Evolutionary conservation across 2,329 filamentous ascomycete species (phyloP), one percentile per base, ranked within the genome.

Genomic region (Neofusicoccum ribis): DNA sequence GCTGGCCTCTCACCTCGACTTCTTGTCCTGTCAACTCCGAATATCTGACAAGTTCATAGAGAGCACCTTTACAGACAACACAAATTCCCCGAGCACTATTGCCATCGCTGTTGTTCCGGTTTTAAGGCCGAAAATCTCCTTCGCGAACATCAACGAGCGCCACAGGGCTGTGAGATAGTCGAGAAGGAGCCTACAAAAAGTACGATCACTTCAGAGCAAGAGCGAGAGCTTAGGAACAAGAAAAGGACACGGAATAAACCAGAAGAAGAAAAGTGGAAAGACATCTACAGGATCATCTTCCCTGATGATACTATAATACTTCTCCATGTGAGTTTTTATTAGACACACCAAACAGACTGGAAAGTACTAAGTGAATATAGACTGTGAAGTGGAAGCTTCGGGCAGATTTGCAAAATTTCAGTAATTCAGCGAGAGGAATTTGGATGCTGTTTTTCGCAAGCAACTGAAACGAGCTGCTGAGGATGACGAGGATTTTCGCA

Each of bases 301-400:
- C 47, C 47, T 15, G 5, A 34, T 8, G 47, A 50, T 1, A 5
- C 23, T 1, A 0, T n/a, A 1, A 4, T 50, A 2, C 47, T 2
- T 34, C 14, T 17, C 47, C 47, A 3, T 50, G 47, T 34, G 27
- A 50, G 23, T 1, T 15, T 15, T 4, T 0, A 0, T 2, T 1
- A 5, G 12, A 2, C 15, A 2, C 7, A 27, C 1, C 2, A 31
- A n/a, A 12, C 5, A 1, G 3, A 4, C 15, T 1, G n/a, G 2
- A 3, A 1, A 27, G 3, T 1, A 5, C 2, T 34, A 1, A 50
- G 6, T 31, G 6, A 2, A 8, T 1, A 6, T 9, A 50, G 47
- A 34, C 15, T 3, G 23, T 34, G 23, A 50, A 12, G 12, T 50
- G 6, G 27, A 50, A 3, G 7, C 47, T 2, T 34, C 47, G 6